phyloP scores from a whole-genome alignment of 2,329 filamentous ascomycete genomes.

The Arthrobotrys entomopaga region DNA sequence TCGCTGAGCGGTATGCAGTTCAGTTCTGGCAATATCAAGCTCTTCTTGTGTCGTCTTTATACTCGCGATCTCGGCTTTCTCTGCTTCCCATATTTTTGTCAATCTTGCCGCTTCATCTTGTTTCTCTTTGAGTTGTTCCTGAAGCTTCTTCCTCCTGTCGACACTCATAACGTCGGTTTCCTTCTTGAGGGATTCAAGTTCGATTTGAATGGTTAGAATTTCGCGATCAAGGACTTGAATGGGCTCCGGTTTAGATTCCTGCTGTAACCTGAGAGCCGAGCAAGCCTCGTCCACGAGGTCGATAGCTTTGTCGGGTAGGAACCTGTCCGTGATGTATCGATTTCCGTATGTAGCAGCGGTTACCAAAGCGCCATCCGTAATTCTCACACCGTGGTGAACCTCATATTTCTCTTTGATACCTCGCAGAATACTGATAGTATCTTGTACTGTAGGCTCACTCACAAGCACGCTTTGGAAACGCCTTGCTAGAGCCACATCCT shows the following conservation, averaged over 20 bases:
- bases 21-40: slow-evolving; percentile 84
- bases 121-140: slow-evolving; percentile 77
- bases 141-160: slow-evolving; percentile 86
- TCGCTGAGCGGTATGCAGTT: slow-evolving; percentile 86
- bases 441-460: slow-evolving; percentile 87
- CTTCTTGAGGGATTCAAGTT: slow-evolving; percentile 91
- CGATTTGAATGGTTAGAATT: slow-evolving; percentile 97
- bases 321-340: slow-evolving; percentile 94
- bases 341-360: slow-evolving; percentile 93
- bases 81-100: slow-evolving; percentile 88
- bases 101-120: slow-evolving; percentile 80
- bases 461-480: slow-evolving; percentile 95
- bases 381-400: slow-evolving; percentile 94
- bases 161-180: slow-evolving; percentile 90
- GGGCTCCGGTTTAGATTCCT: slow-evolving; percentile 95
- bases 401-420: slow-evolving; percentile 97
- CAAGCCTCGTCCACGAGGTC: slow-evolving; percentile 96
- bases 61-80: slow-evolving; percentile 82
- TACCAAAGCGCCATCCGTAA: slow-evolving; percentile 90
- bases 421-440: slow-evolving; percentile 92
- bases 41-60: slow-evolving; percentile 89
- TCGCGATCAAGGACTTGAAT: slow-evolving; percentile 92
- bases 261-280: slow-evolving; percentile 86
- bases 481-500: slow-evolving; percentile 90
- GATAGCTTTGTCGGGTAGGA: slow-evolving; percentile 95